Evolutionary conservation across 148 eudicot genomes (phyloP), one percentile per base, ranked within the genome.

Genomic region (Camellia japonica): DNA sequence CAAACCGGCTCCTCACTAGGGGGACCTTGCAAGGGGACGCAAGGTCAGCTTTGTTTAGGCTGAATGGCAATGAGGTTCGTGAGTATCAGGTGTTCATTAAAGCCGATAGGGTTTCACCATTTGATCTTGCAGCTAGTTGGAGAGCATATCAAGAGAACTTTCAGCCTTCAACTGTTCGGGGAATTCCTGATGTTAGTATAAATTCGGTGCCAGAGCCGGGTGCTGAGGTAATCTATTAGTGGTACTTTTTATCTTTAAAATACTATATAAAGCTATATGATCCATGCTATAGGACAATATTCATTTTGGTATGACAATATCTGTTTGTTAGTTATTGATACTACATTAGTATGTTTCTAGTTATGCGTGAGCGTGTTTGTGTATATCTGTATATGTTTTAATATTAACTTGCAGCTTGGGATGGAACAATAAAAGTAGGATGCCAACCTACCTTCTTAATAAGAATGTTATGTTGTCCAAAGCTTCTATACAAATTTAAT

Each of bases 51-150:
- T 12, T 89, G 78, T 96, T 96, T 88, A 92, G 84, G 88, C 71
- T 92, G 86, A 89, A 79, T 71, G 76, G 72, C 3, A 91, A 92
- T 15, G 97, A 84, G 68, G 81, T 86, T 54, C 74, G 90, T n/a
- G 97, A 96, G 87, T 92, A 90, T 79, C 87, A 88, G 83, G 95
- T 96, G 73, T 83, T 88, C 70, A 85, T 93, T 55, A 90, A 91
- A 38, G 98, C 93, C 0, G 98, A 87, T 72, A 87, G 92, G 79
- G 92, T 93, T 71, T 96, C 98, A 5, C 99, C 99, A 2, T 96
- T 96, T 82, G 97, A 92, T 87, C 94, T 96, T 75, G 99, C 94
- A 16, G 97, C 98, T 62, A 92, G 99, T 87, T 96, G 99, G 99
- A 90, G 99, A 85, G 97, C 97, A 2, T 93, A 92, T 87, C 90